These are phyloP conservation scores for Solanum lycopersicoides DNA, from an alignment of 257 asterid species.

Conservation along the genomic window DNA sequence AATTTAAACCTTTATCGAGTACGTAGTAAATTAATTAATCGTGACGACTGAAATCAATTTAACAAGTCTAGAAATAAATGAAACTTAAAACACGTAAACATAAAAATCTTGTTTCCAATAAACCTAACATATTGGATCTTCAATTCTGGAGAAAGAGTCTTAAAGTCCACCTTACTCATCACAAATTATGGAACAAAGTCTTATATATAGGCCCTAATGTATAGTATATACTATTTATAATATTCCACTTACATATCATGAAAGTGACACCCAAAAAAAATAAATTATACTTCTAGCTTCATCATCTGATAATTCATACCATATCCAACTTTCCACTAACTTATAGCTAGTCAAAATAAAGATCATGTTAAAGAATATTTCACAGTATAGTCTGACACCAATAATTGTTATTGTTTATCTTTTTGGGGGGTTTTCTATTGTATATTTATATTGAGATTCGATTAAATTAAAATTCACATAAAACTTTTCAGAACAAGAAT, in stretches of 20 bases:
- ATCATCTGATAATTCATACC: neutral
- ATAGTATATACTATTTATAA: neutral
- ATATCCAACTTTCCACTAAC: slow-evolving; percentile 1
- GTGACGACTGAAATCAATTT: neutral
- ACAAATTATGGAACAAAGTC: slow-evolving; percentile 8
- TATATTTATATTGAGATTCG: accelerated
- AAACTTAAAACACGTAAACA: neutral
- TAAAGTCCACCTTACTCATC: neutral
- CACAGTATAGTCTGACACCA: neutral
- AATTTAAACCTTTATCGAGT: neutral
- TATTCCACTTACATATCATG: slow-evolving; percentile 14
- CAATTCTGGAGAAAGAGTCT: neutral
- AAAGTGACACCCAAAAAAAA: slow-evolving; percentile 13
- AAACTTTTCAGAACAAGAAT: no score
- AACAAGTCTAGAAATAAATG: neutral
- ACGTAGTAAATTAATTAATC: neutral
- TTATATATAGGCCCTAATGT: neutral
- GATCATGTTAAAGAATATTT: neutral
- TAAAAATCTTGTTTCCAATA: slow-evolving; percentile 16
- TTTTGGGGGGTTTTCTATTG: accelerated
- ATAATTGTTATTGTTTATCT: neutral
- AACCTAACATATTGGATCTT: slow-evolving; percentile 10
- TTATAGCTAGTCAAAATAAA: neutral
- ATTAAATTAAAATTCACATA: accelerated
- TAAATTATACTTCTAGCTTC: neutral